These are phyloP conservation scores for Xylariomycetidae sp. DNA, from an alignment of 2,329 filamentous ascomycete species.

Conservation along the genomic window DNA sequence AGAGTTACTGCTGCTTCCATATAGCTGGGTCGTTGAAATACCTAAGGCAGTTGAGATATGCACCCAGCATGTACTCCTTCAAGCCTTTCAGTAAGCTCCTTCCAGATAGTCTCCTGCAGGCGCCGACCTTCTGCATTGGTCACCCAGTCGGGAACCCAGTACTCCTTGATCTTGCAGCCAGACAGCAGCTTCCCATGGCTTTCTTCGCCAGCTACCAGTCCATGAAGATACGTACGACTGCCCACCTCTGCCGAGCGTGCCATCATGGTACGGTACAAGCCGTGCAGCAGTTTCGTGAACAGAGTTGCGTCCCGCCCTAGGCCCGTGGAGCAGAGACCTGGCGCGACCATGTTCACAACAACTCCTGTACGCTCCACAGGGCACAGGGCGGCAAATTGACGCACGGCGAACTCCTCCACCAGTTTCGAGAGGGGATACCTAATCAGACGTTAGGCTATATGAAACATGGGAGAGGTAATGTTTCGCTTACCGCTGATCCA, in stretches of 20 bases:
- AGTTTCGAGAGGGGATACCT: not conserved
- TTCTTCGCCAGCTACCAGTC: constrained; percentile 32
- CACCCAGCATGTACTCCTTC: constrained; percentile 7
- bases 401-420: not conserved
- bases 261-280: no score
- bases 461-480: not conserved
- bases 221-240: constrained; percentile 37
- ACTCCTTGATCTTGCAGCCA: constrained; percentile 14
- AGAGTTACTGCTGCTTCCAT: no score
- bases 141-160: constrained; percentile 13
- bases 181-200: constrained; percentile 34
- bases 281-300: no score
- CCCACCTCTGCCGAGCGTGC: constrained; percentile 44
- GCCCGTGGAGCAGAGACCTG: constrained; percentile 10
- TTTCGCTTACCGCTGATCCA: no score
- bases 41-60: no score
- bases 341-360: constrained; percentile 5
- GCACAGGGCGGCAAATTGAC: constrained; percentile 3
- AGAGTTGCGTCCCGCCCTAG: constrained; percentile 3
- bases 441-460: not conserved
- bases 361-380: constrained; percentile 8
- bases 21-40: no score
- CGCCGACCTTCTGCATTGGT: constrained; percentile 7
- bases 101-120: constrained; percentile 3
- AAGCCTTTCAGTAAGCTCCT: constrained; percentile 4